Evolutionary conservation across 164 flowering plant genomes (phyloP).

Genomic region (Liriodendron chinense): DNA sequence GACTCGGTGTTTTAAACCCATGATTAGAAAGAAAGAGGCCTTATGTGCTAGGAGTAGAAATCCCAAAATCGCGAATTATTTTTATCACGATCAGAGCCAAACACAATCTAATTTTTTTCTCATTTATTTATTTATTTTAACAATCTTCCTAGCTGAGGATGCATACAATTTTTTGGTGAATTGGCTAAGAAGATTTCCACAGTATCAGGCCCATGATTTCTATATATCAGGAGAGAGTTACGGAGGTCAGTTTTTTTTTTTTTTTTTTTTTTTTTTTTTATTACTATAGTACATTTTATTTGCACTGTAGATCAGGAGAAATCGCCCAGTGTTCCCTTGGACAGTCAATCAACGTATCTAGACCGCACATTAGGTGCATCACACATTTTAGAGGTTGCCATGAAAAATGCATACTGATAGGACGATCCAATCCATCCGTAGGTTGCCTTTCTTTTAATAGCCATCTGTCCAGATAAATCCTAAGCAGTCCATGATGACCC

Average conservation of each 20-base stretch:
- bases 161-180: slow-evolving; percentile 59
- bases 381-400: background rate
- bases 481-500: background rate
- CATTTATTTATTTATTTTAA: background rate
- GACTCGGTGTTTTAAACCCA: too few species aligned
- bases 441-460: too few species aligned
- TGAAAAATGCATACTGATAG: background rate
- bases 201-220: slow-evolving; percentile 48
- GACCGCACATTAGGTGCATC: background rate
- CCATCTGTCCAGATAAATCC: too few species aligned
- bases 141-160: slow-evolving; percentile 41
- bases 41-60: too few species aligned
- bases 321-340: background rate
- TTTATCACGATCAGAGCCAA: too few species aligned
- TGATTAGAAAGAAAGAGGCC: too few species aligned
- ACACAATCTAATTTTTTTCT: background rate
- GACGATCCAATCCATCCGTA: background rate
- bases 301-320: background rate
- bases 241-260: background rate
- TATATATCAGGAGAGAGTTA: slow-evolving; percentile 60
- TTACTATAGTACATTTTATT: background rate
- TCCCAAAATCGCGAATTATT: too few species aligned
- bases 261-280: too few species aligned
- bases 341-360: background rate
- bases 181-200: slow-evolving; percentile 65